phyloP scores from a whole-genome alignment of 768 basidiomycete species.

The Phanerodontia chrysosporium region DNA sequence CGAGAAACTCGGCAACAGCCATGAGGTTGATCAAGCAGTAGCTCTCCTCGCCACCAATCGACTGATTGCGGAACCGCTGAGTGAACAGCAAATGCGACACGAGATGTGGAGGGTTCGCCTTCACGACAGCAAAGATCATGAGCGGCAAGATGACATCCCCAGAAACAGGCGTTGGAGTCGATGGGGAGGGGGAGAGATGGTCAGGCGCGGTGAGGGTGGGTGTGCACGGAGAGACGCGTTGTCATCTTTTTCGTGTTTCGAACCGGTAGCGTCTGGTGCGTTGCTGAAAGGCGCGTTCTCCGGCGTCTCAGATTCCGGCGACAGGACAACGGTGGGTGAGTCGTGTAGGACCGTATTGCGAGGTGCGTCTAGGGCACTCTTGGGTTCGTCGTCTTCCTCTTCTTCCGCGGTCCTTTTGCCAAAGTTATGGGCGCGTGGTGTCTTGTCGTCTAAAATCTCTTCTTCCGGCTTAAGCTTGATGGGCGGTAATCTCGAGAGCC shows the following conservation, averaged over 20 bases:
- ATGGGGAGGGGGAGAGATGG: conserved; percentile 14
- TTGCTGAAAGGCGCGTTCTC: neutral
- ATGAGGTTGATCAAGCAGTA: conserved; percentile 94
- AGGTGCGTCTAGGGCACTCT: conserved; percentile 1
- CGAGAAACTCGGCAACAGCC: conserved; percentile 93
- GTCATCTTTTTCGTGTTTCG: neutral
- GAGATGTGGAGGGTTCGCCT: conserved; percentile 82
- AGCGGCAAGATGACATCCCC: conserved; percentile 91
- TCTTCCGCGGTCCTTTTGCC: conserved; percentile 4
- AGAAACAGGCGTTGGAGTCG: conserved; percentile 53
- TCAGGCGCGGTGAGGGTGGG: conserved; percentile 6
- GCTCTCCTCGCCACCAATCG: conserved; percentile 74
- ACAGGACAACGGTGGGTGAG: conserved; percentile 21
- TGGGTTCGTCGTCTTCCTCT: conserved; percentile 9
- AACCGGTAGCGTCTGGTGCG: neutral
- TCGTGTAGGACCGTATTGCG: conserved; percentile 4
- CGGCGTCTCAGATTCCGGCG: conserved; percentile 14
- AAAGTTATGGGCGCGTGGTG: conserved; percentile 20
- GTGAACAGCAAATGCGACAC: conserved; percentile 67
- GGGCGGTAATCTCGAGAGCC: conserved; percentile 68
- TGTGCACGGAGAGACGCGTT: neutral
- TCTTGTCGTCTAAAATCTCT: conserved; percentile 34
- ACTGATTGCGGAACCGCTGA: conserved; percentile 54
- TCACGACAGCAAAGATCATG: conserved; percentile 92
- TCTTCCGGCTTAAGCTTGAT: conserved; percentile 69